Conservation (phyloP, 176 grass and related monocot genomes). For the Cymbopogon citratus region DNA sequence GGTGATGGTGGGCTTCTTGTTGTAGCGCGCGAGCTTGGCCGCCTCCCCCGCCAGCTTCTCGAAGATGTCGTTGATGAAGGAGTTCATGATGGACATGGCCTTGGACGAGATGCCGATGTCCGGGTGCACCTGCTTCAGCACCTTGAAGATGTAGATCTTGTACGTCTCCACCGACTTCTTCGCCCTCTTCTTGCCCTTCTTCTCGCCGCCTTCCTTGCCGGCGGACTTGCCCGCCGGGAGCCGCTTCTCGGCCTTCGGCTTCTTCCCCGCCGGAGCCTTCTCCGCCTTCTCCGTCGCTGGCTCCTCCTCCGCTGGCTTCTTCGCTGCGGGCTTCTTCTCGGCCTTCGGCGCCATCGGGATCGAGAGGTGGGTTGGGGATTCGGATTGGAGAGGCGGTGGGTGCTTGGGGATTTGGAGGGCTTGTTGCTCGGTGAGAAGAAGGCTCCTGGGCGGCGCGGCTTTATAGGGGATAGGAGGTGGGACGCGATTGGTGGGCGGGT, state of each 20-base stretch:
- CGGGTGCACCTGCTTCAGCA: conserved; percentile 85
- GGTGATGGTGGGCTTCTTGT: conserved; percentile 62
- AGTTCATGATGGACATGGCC: conserved; percentile 96
- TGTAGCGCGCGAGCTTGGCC: conserved; percentile 39
- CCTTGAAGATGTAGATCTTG: conserved; percentile 97
- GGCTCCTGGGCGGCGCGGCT: fast-evolving
- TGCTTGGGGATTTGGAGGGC: neutral
- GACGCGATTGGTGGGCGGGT: neutral
- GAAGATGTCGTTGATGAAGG: conserved; percentile 91
- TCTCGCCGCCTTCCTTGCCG: conserved; percentile 15
- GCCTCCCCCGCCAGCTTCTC: conserved; percentile 65
- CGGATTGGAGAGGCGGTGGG: no score
- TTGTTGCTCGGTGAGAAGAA: neutral
- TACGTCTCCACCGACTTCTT: conserved; percentile 62
- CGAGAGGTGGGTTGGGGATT: no score
- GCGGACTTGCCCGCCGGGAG: conserved; percentile 17
- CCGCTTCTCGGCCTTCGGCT: conserved; percentile 37
- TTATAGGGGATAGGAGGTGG: neutral
- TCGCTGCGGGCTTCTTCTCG: conserved; percentile 37
- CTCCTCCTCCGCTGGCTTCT: conserved; percentile 37
- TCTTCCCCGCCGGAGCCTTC: conserved; percentile 32
- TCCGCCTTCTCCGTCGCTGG: conserved; percentile 14
- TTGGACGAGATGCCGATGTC: conserved; percentile 93
- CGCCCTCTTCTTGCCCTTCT: conserved; percentile 14
- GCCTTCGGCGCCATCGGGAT: conserved; percentile 35